Conservation (phyloP, 192 early-diverging fungal species). For the Linnemannia schmuckeri region DNA sequence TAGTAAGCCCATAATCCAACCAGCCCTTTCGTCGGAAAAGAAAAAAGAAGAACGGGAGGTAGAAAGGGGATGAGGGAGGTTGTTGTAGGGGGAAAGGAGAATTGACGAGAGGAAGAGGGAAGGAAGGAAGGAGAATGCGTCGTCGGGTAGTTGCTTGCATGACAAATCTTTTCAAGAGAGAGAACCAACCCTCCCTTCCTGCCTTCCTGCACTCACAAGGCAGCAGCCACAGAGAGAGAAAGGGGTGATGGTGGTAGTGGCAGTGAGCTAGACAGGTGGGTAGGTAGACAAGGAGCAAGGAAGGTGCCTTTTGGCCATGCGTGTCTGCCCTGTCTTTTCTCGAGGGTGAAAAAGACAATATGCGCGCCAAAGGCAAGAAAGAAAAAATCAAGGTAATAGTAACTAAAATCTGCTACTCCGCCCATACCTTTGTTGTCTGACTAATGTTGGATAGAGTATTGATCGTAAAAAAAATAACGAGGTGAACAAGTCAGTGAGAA, state of each 20-base stretch:
- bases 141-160: background rate
- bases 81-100: too few relatives aligned
- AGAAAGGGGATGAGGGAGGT: background rate
- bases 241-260: background rate
- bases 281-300: background rate
- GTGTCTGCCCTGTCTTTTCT: background rate
- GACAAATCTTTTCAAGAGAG: slow-evolving; percentile 2
- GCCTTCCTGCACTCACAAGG: background rate
- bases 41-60: background rate
- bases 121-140: background rate
- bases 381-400: background rate
- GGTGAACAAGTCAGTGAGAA: background rate
- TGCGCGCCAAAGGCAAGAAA: background rate
- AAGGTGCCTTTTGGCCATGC: slow-evolving; percentile 4
- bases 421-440: background rate
- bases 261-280: background rate
- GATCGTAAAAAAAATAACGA: background rate
- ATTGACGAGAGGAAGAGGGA: background rate
- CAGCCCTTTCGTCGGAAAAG: background rate
- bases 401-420: background rate
- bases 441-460: background rate
- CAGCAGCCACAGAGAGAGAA: background rate
- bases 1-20: background rate
- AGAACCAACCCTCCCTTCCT: background rate
- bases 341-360: background rate